phyloP scores from a whole-genome alignment of 1,139 yeast genomes.

The Yamadazyma siamensis region DNA sequence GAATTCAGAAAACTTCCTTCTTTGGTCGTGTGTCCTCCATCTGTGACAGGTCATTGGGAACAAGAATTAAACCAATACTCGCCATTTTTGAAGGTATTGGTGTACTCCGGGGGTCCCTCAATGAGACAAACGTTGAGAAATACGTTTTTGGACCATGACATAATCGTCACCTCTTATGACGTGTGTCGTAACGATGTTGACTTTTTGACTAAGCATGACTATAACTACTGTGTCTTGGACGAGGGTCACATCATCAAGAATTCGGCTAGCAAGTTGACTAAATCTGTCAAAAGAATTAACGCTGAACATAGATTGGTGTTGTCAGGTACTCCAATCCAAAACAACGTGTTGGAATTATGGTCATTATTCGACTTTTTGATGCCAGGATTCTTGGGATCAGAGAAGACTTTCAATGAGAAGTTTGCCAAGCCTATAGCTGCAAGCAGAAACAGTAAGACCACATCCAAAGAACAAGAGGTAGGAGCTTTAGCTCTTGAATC shows the following conservation, averaged over 20 bases:
- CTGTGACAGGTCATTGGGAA: conserved; percentile 98
- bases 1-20: conserved; percentile 80
- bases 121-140: conserved; percentile 56
- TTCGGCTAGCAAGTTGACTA: conserved; percentile 81
- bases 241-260: conserved; percentile 98
- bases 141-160: conserved; percentile 60
- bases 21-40: conserved; percentile 91
- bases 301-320: conserved; percentile 89
- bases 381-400: conserved; percentile 98
- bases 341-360: conserved; percentile 95
- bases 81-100: conserved; percentile 77
- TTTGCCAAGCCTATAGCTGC: conserved; percentile 98
- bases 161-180: conserved; percentile 93
- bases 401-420: conserved; percentile 88
- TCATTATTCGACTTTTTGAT: conserved; percentile 93
- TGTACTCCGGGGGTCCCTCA: conserved; percentile 93
- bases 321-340: conserved; percentile 98
- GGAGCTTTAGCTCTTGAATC: conserved; percentile 97
- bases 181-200: conserved; percentile 90
- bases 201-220: conserved; percentile 56
- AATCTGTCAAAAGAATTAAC: conserved; percentile 74
- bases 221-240: conserved; percentile 93
- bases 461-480: conserved; percentile 93
- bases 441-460: conserved; percentile 83
- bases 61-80: conserved; percentile 90